Evolutionary conservation across 2,329 filamentous ascomycete species (phyloP).

Genomic region (Claviceps arundinis): DNA sequence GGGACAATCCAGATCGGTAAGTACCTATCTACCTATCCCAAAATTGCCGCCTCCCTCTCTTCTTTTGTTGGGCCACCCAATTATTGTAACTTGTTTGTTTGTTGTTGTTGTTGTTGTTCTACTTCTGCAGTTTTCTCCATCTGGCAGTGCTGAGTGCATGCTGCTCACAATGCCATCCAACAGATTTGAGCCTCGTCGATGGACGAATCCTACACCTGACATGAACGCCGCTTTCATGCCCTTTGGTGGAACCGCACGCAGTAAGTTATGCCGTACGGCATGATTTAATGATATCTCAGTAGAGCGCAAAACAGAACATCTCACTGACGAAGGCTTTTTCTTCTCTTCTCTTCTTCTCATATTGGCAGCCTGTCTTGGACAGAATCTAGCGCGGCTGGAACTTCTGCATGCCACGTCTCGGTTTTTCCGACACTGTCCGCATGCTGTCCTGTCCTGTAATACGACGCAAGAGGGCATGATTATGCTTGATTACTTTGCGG

Average conservation of each 20-base stretch:
- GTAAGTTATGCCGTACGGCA: neutral
- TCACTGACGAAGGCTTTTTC: neutral
- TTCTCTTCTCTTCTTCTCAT: neutral
- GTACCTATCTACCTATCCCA: too few relatives aligned
- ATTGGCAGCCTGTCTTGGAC: neutral
- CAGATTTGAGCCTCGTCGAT: slow-evolving; percentile 1
- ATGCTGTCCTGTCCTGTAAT: neutral
- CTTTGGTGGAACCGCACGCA: neutral
- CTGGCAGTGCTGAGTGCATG: too few relatives aligned
- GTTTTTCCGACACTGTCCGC: neutral
- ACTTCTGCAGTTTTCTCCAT: too few relatives aligned
- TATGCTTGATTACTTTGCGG: neutral
- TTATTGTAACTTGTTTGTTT: too few relatives aligned
- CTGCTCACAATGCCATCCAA: neutral
- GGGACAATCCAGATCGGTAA: neutral
- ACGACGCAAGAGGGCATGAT: neutral
- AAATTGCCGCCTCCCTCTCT: neutral
- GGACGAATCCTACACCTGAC: neutral
- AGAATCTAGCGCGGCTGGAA: neutral
- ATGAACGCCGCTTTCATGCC: slow-evolving; percentile 2
- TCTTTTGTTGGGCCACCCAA: neutral
- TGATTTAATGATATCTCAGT: too few relatives aligned
- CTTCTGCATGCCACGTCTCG: neutral
- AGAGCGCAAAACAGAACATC: neutral
- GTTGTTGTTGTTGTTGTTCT: neutral